Evolutionary conservation across 2,329 filamentous ascomycete species (phyloP).

Genomic region (Zelopaecilomyces penicillatus): DNA sequence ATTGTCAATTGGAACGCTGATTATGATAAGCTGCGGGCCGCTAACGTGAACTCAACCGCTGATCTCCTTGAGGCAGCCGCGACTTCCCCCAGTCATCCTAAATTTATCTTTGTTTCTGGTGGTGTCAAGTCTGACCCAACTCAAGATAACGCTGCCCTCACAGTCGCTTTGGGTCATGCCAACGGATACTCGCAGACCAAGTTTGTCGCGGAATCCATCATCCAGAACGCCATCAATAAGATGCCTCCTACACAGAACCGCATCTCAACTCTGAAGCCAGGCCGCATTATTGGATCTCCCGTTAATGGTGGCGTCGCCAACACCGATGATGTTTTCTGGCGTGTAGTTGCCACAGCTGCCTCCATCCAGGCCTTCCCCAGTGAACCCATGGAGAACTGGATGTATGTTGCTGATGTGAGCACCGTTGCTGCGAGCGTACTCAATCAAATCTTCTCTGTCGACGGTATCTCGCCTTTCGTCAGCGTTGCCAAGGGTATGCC

Average conservation of each 20-base stretch:
- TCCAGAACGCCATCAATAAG: slow-evolving; percentile 3
- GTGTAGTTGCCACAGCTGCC: slow-evolving; percentile 9
- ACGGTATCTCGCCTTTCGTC: slow-evolving; percentile 2
- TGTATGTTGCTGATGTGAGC: slow-evolving; percentile 10
- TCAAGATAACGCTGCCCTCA: background rate
- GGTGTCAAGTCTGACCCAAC: slow-evolving; percentile 8
- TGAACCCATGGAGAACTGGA: slow-evolving; percentile 9
- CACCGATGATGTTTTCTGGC: slow-evolving; percentile 16
- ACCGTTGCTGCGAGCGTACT: slow-evolving; percentile 11
- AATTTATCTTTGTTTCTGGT: slow-evolving; percentile 17
- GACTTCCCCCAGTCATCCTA: slow-evolving; percentile 9
- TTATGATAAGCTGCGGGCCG: slow-evolving; percentile 61
- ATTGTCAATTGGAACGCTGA: slow-evolving; percentile 71
- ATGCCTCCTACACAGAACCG: slow-evolving; percentile 4
- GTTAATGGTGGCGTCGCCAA: slow-evolving; percentile 15
- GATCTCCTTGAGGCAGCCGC: slow-evolving; percentile 11
- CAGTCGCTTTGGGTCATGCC: background rate
- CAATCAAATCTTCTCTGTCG: slow-evolving; percentile 1
- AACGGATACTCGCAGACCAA: slow-evolving; percentile 17
- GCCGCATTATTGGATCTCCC: slow-evolving; percentile 14
- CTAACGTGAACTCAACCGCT: slow-evolving; percentile 53
- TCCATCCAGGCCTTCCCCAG: slow-evolving; percentile 8
- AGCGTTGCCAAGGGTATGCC: slow-evolving; percentile 11
- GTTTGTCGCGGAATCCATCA: slow-evolving; percentile 14
- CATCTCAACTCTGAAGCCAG: slow-evolving; percentile 14